Evolutionary conservation across 495 filamentous ascomycete species (phyloP).

Genomic region (Hyphodiscus hymeniophilus): DNA sequence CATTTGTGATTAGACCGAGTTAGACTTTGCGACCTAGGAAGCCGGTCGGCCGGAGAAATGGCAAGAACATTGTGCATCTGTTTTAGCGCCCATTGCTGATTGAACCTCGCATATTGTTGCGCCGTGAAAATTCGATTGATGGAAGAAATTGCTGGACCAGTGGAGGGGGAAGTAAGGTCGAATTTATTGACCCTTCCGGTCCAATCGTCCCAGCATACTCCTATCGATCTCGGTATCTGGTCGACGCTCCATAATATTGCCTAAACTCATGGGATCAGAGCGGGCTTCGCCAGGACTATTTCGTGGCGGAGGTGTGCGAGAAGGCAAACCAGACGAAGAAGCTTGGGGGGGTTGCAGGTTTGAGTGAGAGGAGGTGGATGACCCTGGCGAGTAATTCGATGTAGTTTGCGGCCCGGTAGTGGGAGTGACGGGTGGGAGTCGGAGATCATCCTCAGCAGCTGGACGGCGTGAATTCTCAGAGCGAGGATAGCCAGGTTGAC

Average conservation of each 20-base stretch:
- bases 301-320: constrained; percentile 21
- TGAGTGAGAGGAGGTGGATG: constrained; percentile 22
- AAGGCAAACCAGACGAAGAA: constrained; percentile 6
- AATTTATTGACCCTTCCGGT: constrained; percentile 17
- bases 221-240: constrained; percentile 24
- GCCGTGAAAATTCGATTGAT: no score
- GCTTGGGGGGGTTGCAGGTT: constrained; percentile 18
- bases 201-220: constrained; percentile 24
- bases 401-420: constrained; percentile 9
- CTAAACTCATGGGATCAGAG: constrained; percentile 23
- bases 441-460: constrained; percentile 22
- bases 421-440: constrained; percentile 25
- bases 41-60: no score
- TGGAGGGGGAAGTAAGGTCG: no score
- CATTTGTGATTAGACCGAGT: no score
- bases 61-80: no score
- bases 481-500: constrained; percentile 24
- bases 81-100: no score
- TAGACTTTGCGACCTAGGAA: no score
- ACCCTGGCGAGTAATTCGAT: constrained; percentile 24
- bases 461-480: constrained; percentile 15
- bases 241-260: constrained; percentile 25
- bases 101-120: no score
- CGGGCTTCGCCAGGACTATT: constrained; percentile 17
- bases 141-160: no score